These are phyloP conservation scores for Solanum bulbocastanum DNA, from an alignment of 257 asterid genomes.

Conservation along the genomic window DNA sequence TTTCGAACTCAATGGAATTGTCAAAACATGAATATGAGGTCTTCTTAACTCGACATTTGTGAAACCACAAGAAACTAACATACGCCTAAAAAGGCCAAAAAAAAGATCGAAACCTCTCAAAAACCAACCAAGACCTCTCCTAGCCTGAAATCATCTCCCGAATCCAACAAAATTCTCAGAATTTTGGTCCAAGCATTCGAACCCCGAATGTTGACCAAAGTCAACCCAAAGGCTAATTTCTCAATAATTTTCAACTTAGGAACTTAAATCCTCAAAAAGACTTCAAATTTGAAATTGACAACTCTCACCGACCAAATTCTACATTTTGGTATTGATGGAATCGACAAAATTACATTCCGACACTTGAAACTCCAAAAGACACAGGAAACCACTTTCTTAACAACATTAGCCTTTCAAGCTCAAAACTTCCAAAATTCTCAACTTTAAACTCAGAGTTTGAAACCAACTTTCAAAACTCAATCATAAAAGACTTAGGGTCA, in stretches of 20 bases:
- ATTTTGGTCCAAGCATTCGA: too few relatives aligned
- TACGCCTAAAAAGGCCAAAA: neutral
- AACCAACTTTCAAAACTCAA: neutral
- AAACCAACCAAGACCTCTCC: neutral
- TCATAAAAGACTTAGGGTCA: neutral
- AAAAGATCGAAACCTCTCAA: neutral
- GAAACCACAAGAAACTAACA: neutral
- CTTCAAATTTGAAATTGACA: neutral
- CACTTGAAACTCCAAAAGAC: neutral
- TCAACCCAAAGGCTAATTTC: neutral
- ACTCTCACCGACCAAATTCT: neutral
- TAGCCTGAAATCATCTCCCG: neutral
- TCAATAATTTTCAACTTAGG: neutral
- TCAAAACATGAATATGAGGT: neutral
- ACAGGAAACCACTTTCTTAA: neutral
- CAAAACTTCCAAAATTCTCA: too few relatives aligned
- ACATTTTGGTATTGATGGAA: neutral
- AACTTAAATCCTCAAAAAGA: neutral
- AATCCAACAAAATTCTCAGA: neutral
- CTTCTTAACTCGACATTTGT: neutral
- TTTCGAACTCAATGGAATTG: too few relatives aligned
- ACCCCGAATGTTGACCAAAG: neutral
- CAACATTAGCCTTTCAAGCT: neutral
- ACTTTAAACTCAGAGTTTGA: neutral
- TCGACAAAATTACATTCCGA: neutral